phyloP scores from a whole-genome alignment of 768 basidiomycete species.

The Tricholoma sp. region DNA sequence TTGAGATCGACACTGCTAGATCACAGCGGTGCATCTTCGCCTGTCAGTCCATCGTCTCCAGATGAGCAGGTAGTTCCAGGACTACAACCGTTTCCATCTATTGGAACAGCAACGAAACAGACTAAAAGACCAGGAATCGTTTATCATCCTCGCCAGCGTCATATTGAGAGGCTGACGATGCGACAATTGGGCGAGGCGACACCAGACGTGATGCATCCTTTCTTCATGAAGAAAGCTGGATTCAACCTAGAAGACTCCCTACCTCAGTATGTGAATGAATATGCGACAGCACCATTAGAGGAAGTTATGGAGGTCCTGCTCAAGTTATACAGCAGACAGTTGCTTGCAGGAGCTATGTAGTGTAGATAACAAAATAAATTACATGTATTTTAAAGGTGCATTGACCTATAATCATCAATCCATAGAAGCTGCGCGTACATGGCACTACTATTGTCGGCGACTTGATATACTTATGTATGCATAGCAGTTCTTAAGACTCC shows the following conservation, averaged over 20 bases:
- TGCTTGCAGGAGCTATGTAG: conserved; percentile 34
- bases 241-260: conserved; percentile 80
- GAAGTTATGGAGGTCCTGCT: conserved; percentile 79
- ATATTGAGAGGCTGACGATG: conserved; percentile 78
- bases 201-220: conserved; percentile 82
- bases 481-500: neutral
- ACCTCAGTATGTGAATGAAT: conserved; percentile 87
- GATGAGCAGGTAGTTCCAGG: conserved; percentile 4
- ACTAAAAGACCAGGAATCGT: conserved; percentile 29
- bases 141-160: conserved; percentile 54
- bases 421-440: neutral
- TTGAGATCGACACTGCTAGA: conserved; percentile 14
- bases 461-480: neutral
- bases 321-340: conserved; percentile 71
- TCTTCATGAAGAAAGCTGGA: conserved; percentile 81
- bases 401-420: neutral
- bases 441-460: neutral
- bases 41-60: conserved; percentile 14
- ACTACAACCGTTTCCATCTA: conserved; percentile 9
- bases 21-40: conserved; percentile 12
- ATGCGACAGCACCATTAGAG: conserved; percentile 77
- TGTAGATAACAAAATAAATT: conserved; percentile 2
- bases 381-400: conserved; percentile 1
- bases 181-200: conserved; percentile 86
- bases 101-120: conserved; percentile 4